Conservation (phyloP, 331 rosid genomes). For the Ulmus americana region DNA sequence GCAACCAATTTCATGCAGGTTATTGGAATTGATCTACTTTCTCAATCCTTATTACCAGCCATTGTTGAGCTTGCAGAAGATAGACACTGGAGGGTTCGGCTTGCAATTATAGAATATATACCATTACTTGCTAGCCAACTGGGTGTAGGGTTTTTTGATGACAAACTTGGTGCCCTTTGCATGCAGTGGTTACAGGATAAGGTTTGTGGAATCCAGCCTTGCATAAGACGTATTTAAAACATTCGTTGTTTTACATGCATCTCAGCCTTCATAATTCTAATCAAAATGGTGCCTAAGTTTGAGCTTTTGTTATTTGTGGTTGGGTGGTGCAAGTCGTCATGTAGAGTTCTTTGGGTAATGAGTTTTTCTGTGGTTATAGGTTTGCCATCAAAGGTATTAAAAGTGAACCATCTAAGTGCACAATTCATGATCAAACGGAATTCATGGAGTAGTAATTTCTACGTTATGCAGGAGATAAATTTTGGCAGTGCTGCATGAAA, state of each 20-base stretch:
- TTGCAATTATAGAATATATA: constrained; percentile 90
- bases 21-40: constrained; percentile 86
- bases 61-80: constrained; percentile 99
- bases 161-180: constrained; percentile 93
- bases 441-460: background rate
- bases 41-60: constrained; percentile 94
- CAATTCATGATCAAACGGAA: background rate
- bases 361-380: too few species aligned
- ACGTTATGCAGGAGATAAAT: background rate
- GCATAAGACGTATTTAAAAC: background rate
- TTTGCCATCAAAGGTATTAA: too few species aligned
- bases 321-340: too few species aligned
- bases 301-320: too few species aligned
- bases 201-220: constrained; percentile 42
- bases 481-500: background rate
- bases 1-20: constrained; percentile 46
- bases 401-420: too few species aligned
- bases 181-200: constrained; percentile 98
- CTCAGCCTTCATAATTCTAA: background rate
- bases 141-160: constrained; percentile 92
- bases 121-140: constrained; percentile 91
- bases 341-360: too few species aligned
- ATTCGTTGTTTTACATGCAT: background rate
- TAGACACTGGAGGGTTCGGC: constrained; percentile 98
- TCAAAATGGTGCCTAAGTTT: background rate